Percentiles rank a stretch among this genome's conserved stretches.
Evolutionary conservation across 1,284 basidiomycete species (phyloP).

Genomic region (Fomitopsis betulina): DNA sequence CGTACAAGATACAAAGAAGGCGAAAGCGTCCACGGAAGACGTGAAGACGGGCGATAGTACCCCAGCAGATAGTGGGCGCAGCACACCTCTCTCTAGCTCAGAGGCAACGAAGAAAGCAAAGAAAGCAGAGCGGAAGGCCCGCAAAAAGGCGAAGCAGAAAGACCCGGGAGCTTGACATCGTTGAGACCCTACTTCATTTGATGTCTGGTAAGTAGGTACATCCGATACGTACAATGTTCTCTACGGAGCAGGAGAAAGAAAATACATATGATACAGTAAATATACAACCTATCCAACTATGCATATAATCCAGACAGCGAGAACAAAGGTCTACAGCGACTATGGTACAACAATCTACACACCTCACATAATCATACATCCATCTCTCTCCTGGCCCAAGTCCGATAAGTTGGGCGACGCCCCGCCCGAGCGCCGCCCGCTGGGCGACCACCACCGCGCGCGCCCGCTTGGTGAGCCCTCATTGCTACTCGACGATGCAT

Average conservation of each 20-base stretch:
- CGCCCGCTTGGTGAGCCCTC: slow-evolving; percentile 20
- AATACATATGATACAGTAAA: slow-evolving; percentile 6
- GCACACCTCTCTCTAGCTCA: slow-evolving; percentile 13
- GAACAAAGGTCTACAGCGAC: not conserved
- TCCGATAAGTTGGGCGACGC: slow-evolving; percentile 30
- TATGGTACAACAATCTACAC: slow-evolving; percentile 12
- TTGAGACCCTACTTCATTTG: not conserved
- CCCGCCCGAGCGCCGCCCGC: slow-evolving; percentile 32
- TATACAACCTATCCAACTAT: slow-evolving; percentile 5
- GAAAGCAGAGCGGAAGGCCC: slow-evolving; percentile 22
- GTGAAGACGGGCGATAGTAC: slow-evolving; percentile 12
- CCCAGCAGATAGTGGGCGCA: slow-evolving; percentile 12
- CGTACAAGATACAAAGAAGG: slow-evolving; percentile 14
- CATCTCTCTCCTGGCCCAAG: slow-evolving; percentile 31
- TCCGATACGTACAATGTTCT: slow-evolving; percentile 1
- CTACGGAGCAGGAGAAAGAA: not conserved
- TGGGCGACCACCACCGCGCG: slow-evolving; percentile 42
- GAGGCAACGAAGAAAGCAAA: slow-evolving; percentile 18
- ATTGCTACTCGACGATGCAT: slow-evolving; percentile 28
- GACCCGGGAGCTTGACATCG: slow-evolving; percentile 6
- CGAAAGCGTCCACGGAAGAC: slow-evolving; percentile 10
- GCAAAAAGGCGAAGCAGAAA: slow-evolving; percentile 22
- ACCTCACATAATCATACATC: slow-evolving; percentile 40
- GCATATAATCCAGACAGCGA: not conserved
- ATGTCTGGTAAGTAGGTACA: not conserved